These are phyloP conservation scores for Euphrasia arctica DNA, from an alignment of 305 asterid genomes.

Conservation along the genomic window DNA sequence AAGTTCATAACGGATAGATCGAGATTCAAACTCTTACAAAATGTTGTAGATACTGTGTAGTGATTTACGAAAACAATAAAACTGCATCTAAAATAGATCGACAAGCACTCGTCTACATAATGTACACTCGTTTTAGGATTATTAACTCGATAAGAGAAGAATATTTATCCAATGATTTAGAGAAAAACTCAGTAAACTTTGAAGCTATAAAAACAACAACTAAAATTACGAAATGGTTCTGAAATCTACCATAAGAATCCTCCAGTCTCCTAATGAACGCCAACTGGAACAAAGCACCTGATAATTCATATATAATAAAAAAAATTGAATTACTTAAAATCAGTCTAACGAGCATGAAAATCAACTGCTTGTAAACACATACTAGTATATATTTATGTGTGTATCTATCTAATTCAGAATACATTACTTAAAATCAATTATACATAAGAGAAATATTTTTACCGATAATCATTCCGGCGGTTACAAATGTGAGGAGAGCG, in stretches of 20 bases:
- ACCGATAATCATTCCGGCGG: constrained; percentile 79
- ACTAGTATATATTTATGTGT: neutral
- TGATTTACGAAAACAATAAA: neutral
- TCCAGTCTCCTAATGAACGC: constrained; percentile 69
- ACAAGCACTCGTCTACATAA: neutral
- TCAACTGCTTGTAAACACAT: too few relatives aligned
- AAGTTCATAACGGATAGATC: neutral
- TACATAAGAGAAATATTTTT: constrained; percentile 8
- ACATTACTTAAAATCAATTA: neutral
- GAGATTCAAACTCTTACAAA: neutral
- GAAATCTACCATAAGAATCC: constrained; percentile 66
- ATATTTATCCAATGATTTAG: neutral
- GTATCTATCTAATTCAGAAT: neutral
- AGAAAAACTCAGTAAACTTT: neutral
- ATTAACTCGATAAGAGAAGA: neutral
- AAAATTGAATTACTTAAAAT: neutral
- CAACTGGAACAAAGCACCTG: constrained; percentile 74
- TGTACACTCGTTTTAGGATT: neutral
- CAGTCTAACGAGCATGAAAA: neutral
- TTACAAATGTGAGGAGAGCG: constrained; percentile 65
- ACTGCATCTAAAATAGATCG: neutral
- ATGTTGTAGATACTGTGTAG: too few relatives aligned
- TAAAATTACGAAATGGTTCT: constrained; percentile 9
- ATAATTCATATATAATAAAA: constrained; percentile 23
- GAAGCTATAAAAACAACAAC: neutral